Evolutionary conservation across 805 yeast species (phyloP).

Genomic region (Metschnikowia orientalis): DNA sequence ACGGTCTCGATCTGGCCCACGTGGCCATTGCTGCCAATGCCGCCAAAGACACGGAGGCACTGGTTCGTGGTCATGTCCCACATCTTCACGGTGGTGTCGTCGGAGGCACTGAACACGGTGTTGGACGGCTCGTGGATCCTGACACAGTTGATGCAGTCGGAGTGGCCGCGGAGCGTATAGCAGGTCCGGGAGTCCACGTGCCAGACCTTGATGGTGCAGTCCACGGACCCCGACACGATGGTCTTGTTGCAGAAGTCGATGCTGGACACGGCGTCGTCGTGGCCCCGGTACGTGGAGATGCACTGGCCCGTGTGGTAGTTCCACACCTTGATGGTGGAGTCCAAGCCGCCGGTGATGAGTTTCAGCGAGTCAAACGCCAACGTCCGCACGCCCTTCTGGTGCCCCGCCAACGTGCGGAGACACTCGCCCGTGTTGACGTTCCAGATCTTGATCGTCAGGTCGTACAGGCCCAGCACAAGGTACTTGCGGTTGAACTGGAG

Average conservation of each 20-base stretch:
- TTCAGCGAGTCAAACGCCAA: slow-evolving; percentile 84
- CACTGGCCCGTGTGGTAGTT: slow-evolving; percentile 93
- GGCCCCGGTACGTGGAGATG: slow-evolving; percentile 90
- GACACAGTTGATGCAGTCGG: slow-evolving; percentile 88
- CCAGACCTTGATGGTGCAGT: slow-evolving; percentile 91
- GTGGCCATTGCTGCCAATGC: slow-evolving; percentile 72
- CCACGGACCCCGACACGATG: slow-evolving; percentile 92
- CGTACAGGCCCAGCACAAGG: slow-evolving; percentile 89
- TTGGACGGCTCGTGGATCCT: slow-evolving; percentile 76
- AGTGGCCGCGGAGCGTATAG: slow-evolving; percentile 88
- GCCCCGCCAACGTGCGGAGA: slow-evolving; percentile 79
- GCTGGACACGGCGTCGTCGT: slow-evolving; percentile 76
- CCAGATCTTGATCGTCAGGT: slow-evolving; percentile 91
- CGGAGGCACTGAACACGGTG: slow-evolving; percentile 82
- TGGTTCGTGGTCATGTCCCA: slow-evolving; percentile 86
- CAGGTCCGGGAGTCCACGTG: slow-evolving; percentile 92
- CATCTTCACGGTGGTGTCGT: slow-evolving; percentile 88
- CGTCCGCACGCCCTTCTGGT: slow-evolving; percentile 79
- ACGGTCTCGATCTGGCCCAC: slow-evolving; percentile 93
- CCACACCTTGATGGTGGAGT: slow-evolving; percentile 92
- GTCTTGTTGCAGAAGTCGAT: slow-evolving; percentile 77
- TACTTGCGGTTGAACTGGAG: slow-evolving; percentile 73
- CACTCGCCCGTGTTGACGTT: slow-evolving; percentile 75
- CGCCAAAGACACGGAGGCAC: slow-evolving; percentile 77
- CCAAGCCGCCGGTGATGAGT: slow-evolving; percentile 87